Evolutionary conservation across 148 eudicot genomes (phyloP), one percentile per base, ranked within the genome.

Genomic region (Rhododendron simsii): DNA sequence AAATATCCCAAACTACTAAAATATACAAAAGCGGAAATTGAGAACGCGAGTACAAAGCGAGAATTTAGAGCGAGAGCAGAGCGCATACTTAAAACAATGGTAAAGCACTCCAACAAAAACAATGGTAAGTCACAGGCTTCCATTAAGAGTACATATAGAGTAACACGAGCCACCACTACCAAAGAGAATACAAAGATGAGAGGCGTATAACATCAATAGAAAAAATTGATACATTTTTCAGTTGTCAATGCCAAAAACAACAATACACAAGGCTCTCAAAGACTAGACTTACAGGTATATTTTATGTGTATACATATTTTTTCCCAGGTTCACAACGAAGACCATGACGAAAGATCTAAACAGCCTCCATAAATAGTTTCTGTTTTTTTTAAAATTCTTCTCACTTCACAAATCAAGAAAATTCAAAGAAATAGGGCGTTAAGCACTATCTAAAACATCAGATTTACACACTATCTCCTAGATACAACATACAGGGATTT

Each of bases 361-460:
- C 30, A 82, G 44, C 73, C 51, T 61, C 74, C 84, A 59, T 39
- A 11, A 39, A 82, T 37, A n/a, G 37, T 33, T 26, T 53, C 63
- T 35, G 61, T 35, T 9, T 59, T 10, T 10, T 23, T 55, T 21
- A 45, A 45, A 61, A 59, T 59, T 61, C 44, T 67, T 21, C n/a
- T 59, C 83, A 59, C 50, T 61, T 82, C 73, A 82, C 73, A 82
- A 39, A 82, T 82, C 84, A 82, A 57, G 50, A 59, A 59, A 61
- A 67, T 11, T 82, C 23, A 48, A 59, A 48, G 61, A 53, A 77
- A 65, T 45, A 69, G n/a, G 35, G 71, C 23, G 81, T 39, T 21
- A 69, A 26, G 48, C 83, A 86, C 79, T 88, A 86, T 78, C 78
- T 86, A 85, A 83, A 85, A 35, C 35, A 83, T 85, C 57, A 35